Evolutionary conservation across 352 stramenopile genomes (phyloP).

Genomic region (Pythium volutum): DNA sequence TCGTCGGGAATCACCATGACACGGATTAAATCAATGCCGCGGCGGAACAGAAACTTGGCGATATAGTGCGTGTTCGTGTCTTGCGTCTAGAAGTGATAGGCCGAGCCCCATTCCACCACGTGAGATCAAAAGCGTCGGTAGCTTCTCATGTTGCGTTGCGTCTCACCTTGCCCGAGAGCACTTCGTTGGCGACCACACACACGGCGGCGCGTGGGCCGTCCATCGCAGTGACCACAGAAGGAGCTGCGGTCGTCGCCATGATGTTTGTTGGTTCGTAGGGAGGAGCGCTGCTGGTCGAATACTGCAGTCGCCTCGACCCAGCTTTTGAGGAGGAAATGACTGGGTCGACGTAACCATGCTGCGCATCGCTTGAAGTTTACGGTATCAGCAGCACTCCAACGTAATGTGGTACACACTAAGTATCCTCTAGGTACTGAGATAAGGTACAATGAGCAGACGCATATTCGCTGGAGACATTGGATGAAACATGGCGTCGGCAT

Average conservation of each 20-base stretch:
- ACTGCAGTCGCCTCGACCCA: neutral
- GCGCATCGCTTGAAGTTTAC: conserved; percentile 11
- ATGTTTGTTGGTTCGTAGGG: neutral
- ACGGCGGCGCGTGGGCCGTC: conserved; percentile 51
- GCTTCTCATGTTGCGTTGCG: neutral
- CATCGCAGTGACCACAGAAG: neutral
- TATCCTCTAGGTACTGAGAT: neutral
- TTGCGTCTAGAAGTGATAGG: conserved; percentile 44
- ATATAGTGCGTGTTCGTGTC: conserved; percentile 84
- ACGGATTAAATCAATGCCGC: conserved; percentile 73
- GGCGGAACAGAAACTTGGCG: conserved; percentile 53
- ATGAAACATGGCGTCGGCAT: conserved; percentile 19
- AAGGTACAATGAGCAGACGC: neutral
- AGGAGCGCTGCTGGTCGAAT: neutral
- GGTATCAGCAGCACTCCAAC: neutral
- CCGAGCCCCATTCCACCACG: neutral
- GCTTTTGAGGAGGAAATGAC: too few species aligned
- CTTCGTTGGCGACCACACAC: conserved; percentile 84
- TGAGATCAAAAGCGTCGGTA: neutral
- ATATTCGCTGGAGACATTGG: neutral
- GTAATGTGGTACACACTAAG: conserved; percentile 15
- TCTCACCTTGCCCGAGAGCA: conserved; percentile 76
- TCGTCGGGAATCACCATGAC: conserved; percentile 80
- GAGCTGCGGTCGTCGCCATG: conserved; percentile 1
- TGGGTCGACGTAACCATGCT: neutral